A percentile compares a stretch with the other conserved stretches of the same genome.
Conservation (phyloP, 192 early-diverging fungal species). For the Backusella macrospora region DNA sequence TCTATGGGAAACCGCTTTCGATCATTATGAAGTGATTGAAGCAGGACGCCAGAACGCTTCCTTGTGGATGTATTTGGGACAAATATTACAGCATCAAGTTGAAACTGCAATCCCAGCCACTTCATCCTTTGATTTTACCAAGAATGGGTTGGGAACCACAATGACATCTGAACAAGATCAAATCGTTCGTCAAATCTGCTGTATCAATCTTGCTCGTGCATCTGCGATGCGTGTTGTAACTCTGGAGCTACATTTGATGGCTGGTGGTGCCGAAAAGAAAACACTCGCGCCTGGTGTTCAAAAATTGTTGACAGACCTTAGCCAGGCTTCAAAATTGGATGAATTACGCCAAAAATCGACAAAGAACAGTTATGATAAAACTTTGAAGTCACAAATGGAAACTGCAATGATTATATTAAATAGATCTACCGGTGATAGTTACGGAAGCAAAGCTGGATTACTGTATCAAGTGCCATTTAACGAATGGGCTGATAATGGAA, state of each 20-base stretch:
- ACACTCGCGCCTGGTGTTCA: constrained; percentile 29
- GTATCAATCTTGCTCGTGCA: constrained; percentile 27
- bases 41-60: constrained; percentile 40
- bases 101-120: not conserved
- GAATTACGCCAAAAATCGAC: constrained; percentile 12
- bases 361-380: constrained; percentile 6
- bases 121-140: not conserved
- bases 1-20: constrained; percentile 51
- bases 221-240: constrained; percentile 26
- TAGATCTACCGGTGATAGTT: not conserved
- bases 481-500: constrained; percentile 32
- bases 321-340: constrained; percentile 20
- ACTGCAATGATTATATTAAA: not conserved
- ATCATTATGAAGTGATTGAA: constrained; percentile 43
- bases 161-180: not conserved
- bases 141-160: not conserved
- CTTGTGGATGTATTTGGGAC: constrained; percentile 47
- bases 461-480: not conserved
- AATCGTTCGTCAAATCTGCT: constrained; percentile 27
- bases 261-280: constrained; percentile 14
- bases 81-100: constrained; percentile 34
- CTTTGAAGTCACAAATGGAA: not conserved
- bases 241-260: constrained; percentile 32
- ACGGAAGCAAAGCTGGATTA: not conserved
- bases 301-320: constrained; percentile 26